A percentile compares a stretch with the other conserved stretches of the same genome.
These are phyloP conservation scores for Hypomyces rosellus DNA, from an alignment of 2,329 filamentous ascomycete species.

Conservation along the genomic window DNA sequence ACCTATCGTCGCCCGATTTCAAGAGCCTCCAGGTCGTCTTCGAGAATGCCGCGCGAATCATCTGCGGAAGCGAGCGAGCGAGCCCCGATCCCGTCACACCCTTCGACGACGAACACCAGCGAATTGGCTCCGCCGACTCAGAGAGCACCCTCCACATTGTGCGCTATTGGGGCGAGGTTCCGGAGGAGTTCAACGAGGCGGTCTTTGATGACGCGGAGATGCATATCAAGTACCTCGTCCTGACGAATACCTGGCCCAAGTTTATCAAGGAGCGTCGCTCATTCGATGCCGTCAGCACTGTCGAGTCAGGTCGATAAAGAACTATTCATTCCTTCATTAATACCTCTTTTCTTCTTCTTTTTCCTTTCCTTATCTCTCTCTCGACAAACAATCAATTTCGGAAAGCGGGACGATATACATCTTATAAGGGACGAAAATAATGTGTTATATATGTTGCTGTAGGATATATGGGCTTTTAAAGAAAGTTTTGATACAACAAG, in stretches of 20 bases:
- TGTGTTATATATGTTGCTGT: neutral
- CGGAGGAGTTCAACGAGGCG: slow-evolving; percentile 41
- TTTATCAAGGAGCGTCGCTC: slow-evolving; percentile 42
- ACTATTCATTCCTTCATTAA: neutral
- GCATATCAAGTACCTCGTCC: slow-evolving; percentile 60
- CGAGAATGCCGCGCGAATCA: slow-evolving; percentile 42
- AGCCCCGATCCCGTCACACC: slow-evolving; percentile 38
- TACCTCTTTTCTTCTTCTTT: neutral
- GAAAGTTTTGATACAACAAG: too few relatives aligned
- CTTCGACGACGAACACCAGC: slow-evolving; percentile 30
- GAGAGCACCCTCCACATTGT: slow-evolving; percentile 20
- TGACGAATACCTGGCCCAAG: slow-evolving; percentile 65
- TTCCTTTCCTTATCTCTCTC: neutral
- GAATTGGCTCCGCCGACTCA: slow-evolving; percentile 1
- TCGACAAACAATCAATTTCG: too few relatives aligned
- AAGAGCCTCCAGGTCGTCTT: slow-evolving; percentile 51
- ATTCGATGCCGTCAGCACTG: slow-evolving; percentile 19
- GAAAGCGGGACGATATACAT: neutral
- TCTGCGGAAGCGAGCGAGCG: slow-evolving; percentile 32
- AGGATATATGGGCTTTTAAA: neutral
- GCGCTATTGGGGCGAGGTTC: slow-evolving; percentile 40
- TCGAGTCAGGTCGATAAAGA: slow-evolving; percentile 10
- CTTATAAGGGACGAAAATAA: neutral
- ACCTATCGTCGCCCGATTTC: slow-evolving; percentile 53
- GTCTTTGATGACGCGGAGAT: slow-evolving; percentile 56